Evolutionary conservation across 176 grass and related monocot species (phyloP), one percentile per base, ranked within the genome.

Genomic region (Oryza brachyantha): DNA sequence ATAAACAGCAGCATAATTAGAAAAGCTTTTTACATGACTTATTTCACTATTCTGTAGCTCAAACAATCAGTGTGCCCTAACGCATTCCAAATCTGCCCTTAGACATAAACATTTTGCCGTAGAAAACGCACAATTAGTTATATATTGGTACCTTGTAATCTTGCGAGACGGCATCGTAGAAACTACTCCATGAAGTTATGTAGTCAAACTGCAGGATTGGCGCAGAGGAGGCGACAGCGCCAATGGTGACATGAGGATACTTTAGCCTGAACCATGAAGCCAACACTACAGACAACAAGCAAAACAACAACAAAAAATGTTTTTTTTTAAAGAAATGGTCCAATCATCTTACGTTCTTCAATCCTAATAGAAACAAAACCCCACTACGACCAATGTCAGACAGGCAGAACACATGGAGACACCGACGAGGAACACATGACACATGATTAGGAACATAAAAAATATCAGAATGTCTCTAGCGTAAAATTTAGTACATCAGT

Each of bases 241-340:
- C 96, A 85, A 98, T 84, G 70, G 92, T 26, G 10, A 98, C 76
- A n/a, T 94, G 96, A 21, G 96, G 96, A 66, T 98, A 98, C 81
- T 98, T 98, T 19, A 98, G 70, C 81, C 96, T 90, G 92, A 98
- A 94, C 96, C 96, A 98, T 0, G 96, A 89, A 12, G 96, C 90
- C 69, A 98, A 41, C 96, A 94, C 92, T 92, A 3, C 57, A 48
- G 48, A 70, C 77, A 72, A 88, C 40, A 54, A 16, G 1, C 13
- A 19, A 48, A 55, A 50, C 50, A 14, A 3, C 31, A 69, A 68
- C 2, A 81, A 60, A 32, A 54, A 70, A 78, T 8, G 3, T 42
- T 10, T 3, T 3, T 42, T n/a, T 5, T 45, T 11, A 1, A n/a
- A n/a, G n/a, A n/a, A n/a, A n/a, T n/a, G n/a, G n/a, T n/a, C n/a